phyloP scores from a whole-genome alignment of 2,329 filamentous ascomycete species.

The Aspergillus hiratsukae region DNA sequence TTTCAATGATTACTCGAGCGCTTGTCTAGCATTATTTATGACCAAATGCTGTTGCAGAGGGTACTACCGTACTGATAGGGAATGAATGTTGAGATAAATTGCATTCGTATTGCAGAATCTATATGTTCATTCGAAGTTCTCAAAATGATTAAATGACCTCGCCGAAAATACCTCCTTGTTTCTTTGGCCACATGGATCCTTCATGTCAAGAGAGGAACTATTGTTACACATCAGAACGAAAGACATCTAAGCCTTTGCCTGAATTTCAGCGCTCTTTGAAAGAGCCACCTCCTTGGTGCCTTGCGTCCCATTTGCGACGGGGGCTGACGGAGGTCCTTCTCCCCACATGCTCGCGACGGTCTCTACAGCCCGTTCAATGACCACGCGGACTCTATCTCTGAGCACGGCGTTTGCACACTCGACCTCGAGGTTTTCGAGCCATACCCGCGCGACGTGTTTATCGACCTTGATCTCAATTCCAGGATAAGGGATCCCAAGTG shows the following conservation, averaged over 20 bases:
- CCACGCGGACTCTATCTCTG: conserved; percentile 77
- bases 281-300: conserved; percentile 10
- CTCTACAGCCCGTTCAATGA: conserved; percentile 86
- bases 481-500: conserved; percentile 82
- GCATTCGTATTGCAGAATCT: background rate
- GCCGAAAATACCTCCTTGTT: background rate
- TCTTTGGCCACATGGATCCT: background rate
- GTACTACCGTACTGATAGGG: too few relatives aligned
- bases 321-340: conserved; percentile 20
- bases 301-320: conserved; percentile 21
- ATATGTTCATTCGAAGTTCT: background rate
- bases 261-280: conserved; percentile 20
- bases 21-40: background rate
- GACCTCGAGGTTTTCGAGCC: conserved; percentile 87
- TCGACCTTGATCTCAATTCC: conserved; percentile 84
- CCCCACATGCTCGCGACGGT: conserved; percentile 69
- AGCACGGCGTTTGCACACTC: conserved; percentile 77
- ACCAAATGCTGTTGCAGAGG: too few relatives aligned
- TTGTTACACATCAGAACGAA: conserved; percentile 15
- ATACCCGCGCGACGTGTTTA: conserved; percentile 80
- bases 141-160: background rate
- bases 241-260: conserved; percentile 18
- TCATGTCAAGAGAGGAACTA: background rate
- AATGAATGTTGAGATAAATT: too few relatives aligned
- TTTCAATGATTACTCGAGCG: background rate